Evolutionary conservation across 2,329 filamentous ascomycete species (phyloP), one percentile per base, ranked within the genome.

Genomic region (Colletotrichum salicis): DNA sequence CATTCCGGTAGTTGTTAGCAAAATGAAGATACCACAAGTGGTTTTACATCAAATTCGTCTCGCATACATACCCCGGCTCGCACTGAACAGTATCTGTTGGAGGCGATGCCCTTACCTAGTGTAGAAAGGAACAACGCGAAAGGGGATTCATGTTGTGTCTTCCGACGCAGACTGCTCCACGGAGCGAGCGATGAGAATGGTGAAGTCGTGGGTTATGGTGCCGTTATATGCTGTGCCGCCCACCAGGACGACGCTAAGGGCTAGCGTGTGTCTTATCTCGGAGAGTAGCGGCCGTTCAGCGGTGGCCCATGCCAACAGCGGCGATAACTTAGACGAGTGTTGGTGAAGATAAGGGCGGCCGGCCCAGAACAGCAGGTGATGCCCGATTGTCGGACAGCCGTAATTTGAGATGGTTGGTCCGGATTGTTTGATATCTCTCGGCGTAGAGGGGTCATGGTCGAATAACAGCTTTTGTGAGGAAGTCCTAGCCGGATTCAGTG

Each of bases 11-110:
- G 33, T 52, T 64, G 29, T 72, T 64, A 64, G 65, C 70, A 61
- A 52, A 64, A 69, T 56, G 29, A 70, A 72, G 70, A 72, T 72
- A 72, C 70, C 70, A 72, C 59, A 29, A 58, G 27, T 71, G 54
- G 54, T 67, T 68, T 63, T 24, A 52, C 48, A 63, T n/a, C 41
- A 48, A 48, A n/a, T 1, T n/a, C 19, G 37, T 7, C 2, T 22
- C 15, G 8, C 4, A 22, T 19, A 1, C 5, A 8, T 22, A 48
- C 19, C 1, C 19, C 19, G 7, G 5, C 37, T 19, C 15, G 37
- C 15, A 13, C 6, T 7, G 37, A 8, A 41, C 3, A 41, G 37
- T 19, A 41, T 13, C 37, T 0, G 12, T 19, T 41, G 13, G 4
- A 41, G 4, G 6, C 15, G 13, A 52, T 31, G 19, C 4, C 6